Evolutionary conservation across 2,329 filamentous ascomycete species (phyloP).

Genomic region (Ambrosiella xylebori): DNA sequence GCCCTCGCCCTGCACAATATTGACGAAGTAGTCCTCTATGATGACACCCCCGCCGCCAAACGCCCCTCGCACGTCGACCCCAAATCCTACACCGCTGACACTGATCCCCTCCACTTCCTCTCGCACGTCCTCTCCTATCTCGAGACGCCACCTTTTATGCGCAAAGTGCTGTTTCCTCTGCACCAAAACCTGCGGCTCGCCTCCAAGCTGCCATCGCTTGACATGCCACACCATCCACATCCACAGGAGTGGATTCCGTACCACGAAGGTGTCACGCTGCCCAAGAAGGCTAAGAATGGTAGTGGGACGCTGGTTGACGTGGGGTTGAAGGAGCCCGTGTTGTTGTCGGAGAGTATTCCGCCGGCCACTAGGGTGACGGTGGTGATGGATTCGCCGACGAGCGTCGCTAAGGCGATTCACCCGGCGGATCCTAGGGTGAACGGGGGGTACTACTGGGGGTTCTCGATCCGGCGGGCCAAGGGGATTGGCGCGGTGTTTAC

Average conservation of each 20-base stretch:
- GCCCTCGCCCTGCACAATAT: constrained; percentile 69
- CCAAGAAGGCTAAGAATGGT: constrained; percentile 19
- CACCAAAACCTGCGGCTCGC: constrained; percentile 63
- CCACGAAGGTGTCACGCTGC: constrained; percentile 55
- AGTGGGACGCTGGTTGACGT: constrained; percentile 40
- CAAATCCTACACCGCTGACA: constrained; percentile 46
- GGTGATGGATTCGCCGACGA: constrained; percentile 37
- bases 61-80: constrained; percentile 32
- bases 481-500: constrained; percentile 61
- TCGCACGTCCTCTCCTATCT: constrained; percentile 65
- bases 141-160: constrained; percentile 70
- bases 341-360: constrained; percentile 44
- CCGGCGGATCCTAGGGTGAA: constrained; percentile 55
- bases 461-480: constrained; percentile 45
- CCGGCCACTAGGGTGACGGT: constrained; percentile 58
- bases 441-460: constrained; percentile 77
- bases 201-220: constrained; percentile 56
- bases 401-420: constrained; percentile 34
- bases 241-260: constrained; percentile 63
- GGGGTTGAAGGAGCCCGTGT: constrained; percentile 36
- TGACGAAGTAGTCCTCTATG: constrained; percentile 69
- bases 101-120: constrained; percentile 65
- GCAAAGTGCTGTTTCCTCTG: constrained; percentile 55
- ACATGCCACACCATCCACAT: constrained; percentile 71
- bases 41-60: constrained; percentile 40